phyloP scores from a whole-genome alignment of 345 rosid species.

The Populus davidiana region DNA sequence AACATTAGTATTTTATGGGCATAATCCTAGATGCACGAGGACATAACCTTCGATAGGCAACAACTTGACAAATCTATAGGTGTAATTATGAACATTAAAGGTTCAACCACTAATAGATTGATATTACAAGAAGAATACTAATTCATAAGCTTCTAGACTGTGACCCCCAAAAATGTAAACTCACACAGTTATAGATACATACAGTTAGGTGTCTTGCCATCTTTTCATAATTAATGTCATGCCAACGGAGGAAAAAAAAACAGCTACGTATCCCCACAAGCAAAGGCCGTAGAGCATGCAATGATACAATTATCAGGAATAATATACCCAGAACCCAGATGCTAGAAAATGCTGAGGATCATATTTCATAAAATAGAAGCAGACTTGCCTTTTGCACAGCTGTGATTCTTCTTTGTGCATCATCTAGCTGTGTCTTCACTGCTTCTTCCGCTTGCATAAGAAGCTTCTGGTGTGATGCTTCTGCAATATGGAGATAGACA shows the following conservation, averaged over 20 bases:
- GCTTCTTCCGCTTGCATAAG: conserved; percentile 62
- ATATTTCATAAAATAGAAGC: not conserved
- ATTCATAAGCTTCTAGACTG: conserved; percentile 1
- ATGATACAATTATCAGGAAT: not conserved
- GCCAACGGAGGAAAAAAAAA: not conserved
- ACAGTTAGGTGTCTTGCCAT: not conserved
- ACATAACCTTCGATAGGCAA: not conserved
- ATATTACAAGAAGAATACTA: not conserved
- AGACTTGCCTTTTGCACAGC: conserved; percentile 69
- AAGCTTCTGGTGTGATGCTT: conserved; percentile 65
- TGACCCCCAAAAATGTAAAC: not conserved
- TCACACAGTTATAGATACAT: not conserved
- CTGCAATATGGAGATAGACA: conserved; percentile 39
- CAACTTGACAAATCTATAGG: not conserved
- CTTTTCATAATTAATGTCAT: not conserved
- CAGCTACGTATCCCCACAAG: conserved; percentile 1
- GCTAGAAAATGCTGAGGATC: not conserved
- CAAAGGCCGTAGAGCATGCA: not conserved
- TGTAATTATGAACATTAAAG: not conserved
- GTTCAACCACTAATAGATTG: not conserved
- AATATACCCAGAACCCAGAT: too few relatives aligned
- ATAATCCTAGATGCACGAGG: not conserved
- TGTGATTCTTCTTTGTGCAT: conserved; percentile 58
- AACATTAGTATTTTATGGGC: not conserved
- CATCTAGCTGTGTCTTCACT: conserved; percentile 48